These are phyloP conservation scores for Comarum palustre DNA, from an alignment of 306 rosid species.

Conservation along the genomic window DNA sequence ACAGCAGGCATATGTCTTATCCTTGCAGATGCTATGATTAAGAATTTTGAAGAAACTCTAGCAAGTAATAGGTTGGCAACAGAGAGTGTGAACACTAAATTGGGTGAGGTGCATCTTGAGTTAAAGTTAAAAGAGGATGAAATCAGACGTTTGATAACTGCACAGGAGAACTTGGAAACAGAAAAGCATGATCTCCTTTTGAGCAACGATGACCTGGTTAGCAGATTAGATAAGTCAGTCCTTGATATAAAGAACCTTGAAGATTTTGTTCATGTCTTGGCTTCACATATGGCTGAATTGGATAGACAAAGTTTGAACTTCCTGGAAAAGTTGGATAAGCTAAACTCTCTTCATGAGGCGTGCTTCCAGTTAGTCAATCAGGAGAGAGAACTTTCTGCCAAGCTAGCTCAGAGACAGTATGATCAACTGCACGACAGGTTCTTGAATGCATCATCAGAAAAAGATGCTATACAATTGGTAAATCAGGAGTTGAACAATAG, in stretches of 20 bases:
- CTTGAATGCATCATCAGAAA: constrained; percentile 50
- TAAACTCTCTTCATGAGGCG: constrained; percentile 56
- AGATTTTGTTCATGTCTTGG: constrained; percentile 45
- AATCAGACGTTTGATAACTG: constrained; percentile 39
- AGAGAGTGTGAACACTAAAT: constrained; percentile 58
- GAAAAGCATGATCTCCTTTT: constrained; percentile 58
- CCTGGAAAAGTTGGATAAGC: constrained; percentile 58
- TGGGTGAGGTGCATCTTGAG: constrained; percentile 56
- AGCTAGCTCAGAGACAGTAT: constrained; percentile 53
- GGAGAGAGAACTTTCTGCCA: constrained; percentile 57
- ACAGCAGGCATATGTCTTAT: background rate
- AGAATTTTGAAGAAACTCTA: constrained; percentile 57
- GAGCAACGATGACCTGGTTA: constrained; percentile 44
- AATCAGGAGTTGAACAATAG: constrained; percentile 52
- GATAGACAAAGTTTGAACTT: constrained; percentile 60
- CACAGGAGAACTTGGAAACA: constrained; percentile 46
- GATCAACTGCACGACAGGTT: constrained; percentile 53
- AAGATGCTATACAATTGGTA: constrained; percentile 38
- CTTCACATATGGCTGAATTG: constrained; percentile 49
- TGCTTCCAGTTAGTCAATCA: constrained; percentile 61
- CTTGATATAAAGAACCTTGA: constrained; percentile 60
- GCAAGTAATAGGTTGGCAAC: constrained; percentile 47
- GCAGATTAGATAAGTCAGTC: constrained; percentile 52
- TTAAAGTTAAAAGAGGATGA: constrained; percentile 62
- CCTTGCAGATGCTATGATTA: constrained; percentile 59